These are phyloP conservation scores for Penicillium odoratum DNA, from an alignment of 495 filamentous ascomycete genomes.

Conservation along the genomic window DNA sequence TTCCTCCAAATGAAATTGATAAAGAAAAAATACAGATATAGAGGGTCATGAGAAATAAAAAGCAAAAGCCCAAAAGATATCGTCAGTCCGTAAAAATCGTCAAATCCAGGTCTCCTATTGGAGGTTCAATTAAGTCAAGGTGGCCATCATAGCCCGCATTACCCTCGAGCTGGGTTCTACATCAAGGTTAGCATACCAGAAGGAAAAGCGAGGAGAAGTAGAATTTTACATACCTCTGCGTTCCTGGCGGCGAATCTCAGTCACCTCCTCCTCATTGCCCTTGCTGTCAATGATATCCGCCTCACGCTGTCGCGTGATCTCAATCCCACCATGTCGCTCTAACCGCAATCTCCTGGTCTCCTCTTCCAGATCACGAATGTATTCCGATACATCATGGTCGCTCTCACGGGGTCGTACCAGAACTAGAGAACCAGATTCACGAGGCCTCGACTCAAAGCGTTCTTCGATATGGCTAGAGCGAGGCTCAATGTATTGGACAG, in stretches of 20 bases:
- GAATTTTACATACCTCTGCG: conserved; percentile 72
- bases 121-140: conserved; percentile 56
- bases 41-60: neutral
- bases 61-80: neutral
- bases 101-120: conserved; percentile 3
- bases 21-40: neutral
- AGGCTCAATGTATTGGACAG: conserved; percentile 30
- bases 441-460: conserved; percentile 47
- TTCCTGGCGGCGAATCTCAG: conserved; percentile 71
- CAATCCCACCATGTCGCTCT: conserved; percentile 42
- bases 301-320: conserved; percentile 50
- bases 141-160: conserved; percentile 74
- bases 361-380: conserved; percentile 57
- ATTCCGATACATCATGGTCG: conserved; percentile 58
- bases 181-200: conserved; percentile 21
- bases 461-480: conserved; percentile 28
- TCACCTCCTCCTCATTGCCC: conserved; percentile 51
- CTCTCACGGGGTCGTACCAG: conserved; percentile 50
- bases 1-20: neutral
- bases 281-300: conserved; percentile 41
- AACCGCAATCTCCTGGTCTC: conserved; percentile 44
- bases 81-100: conserved; percentile 8
- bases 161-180: conserved; percentile 60
- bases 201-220: conserved; percentile 53
- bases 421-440: conserved; percentile 55